Percentiles rank a stretch among this genome's conserved stretches.
These are phyloP conservation scores for Linanthus parryae DNA, from an alignment of 148 eudicot species.

Conservation along the genomic window DNA sequence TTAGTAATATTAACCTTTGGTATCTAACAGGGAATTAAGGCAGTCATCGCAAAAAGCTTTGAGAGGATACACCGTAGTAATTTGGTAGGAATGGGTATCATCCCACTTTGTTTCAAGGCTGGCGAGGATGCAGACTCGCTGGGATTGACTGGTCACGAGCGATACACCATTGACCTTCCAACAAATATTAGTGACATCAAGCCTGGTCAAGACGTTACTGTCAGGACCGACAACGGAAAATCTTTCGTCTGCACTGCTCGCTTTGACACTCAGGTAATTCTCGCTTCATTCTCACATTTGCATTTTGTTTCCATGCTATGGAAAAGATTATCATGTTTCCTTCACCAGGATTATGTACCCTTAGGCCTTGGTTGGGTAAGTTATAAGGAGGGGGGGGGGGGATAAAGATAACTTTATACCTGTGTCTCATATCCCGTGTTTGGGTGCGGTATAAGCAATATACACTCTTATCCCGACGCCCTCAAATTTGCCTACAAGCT, in stretches of 20 bases:
- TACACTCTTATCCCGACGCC: too few species aligned
- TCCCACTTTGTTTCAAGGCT: conserved; percentile 42
- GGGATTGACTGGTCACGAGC: conserved; percentile 43
- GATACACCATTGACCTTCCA: conserved; percentile 39
- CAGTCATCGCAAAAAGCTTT: conserved; percentile 39
- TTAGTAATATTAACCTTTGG: neutral
- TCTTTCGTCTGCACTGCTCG: conserved; percentile 37
- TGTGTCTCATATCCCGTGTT: too few species aligned
- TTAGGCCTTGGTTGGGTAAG: too few species aligned
- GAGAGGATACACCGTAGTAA: conserved; percentile 47
- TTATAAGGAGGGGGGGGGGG: too few species aligned
- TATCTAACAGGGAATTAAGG: conserved; percentile 36
- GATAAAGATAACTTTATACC: too few species aligned
- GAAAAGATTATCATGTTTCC: neutral
- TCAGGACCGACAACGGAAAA: conserved; percentile 32
- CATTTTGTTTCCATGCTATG: neutral
- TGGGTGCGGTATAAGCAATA: too few species aligned
- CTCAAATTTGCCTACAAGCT: too few species aligned
- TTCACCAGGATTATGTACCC: too few species aligned
- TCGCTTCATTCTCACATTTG: neutral
- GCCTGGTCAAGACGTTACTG: conserved; percentile 43
- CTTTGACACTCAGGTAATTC: conserved; percentile 41
- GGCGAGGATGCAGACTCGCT: conserved; percentile 44
- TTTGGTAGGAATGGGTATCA: conserved; percentile 46
- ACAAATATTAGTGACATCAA: conserved; percentile 31